Conservation (phyloP, 1,284 basidiomycete genomes). For the Dichomitus squalens region DNA sequence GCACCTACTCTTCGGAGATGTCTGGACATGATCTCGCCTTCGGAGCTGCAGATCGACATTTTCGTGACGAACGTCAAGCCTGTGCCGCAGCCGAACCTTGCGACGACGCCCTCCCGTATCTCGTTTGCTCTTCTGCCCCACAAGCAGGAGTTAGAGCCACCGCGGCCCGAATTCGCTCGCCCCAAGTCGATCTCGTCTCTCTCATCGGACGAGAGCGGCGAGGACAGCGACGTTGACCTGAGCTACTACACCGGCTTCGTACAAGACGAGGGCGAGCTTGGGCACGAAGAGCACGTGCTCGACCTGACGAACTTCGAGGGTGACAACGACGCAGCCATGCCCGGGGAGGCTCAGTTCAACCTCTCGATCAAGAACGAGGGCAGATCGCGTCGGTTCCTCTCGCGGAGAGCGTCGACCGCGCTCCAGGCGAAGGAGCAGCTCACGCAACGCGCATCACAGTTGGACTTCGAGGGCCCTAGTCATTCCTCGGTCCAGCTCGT, state of each 20-base stretch:
- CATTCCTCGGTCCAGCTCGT: constrained; percentile 17
- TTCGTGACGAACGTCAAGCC: constrained; percentile 69
- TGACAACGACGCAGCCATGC: constrained; percentile 66
- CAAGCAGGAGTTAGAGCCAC: constrained; percentile 40
- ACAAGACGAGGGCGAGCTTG: constrained; percentile 40
- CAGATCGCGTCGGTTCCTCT: constrained; percentile 60
- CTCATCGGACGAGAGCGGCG: constrained; percentile 35
- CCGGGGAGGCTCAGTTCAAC: constrained; percentile 67
- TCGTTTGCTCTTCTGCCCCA: constrained; percentile 8
- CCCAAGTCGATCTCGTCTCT: constrained; percentile 16
- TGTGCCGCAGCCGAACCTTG: constrained; percentile 7
- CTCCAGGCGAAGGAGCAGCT: constrained; percentile 23
- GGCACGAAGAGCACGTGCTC: constrained; percentile 56
- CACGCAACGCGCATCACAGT: constrained; percentile 16
- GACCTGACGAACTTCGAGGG: constrained; percentile 86
- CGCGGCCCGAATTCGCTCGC: constrained; percentile 43
- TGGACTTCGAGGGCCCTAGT: constrained; percentile 4
- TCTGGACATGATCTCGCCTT: constrained; percentile 58
- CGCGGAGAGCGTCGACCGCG: constrained; percentile 40
- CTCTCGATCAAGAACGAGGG: constrained; percentile 69
- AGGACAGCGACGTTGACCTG: constrained; percentile 47
- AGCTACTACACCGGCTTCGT: constrained; percentile 47
- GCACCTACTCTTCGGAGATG: constrained; percentile 72
- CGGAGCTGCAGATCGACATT: constrained; percentile 75
- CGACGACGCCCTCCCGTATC: constrained; percentile 5